A percentile compares a stretch with the other conserved stretches of the same genome.
Evolutionary conservation across 2,329 filamentous ascomycete genomes (phyloP).

Genomic region (Chaetothyriales sp.): DNA sequence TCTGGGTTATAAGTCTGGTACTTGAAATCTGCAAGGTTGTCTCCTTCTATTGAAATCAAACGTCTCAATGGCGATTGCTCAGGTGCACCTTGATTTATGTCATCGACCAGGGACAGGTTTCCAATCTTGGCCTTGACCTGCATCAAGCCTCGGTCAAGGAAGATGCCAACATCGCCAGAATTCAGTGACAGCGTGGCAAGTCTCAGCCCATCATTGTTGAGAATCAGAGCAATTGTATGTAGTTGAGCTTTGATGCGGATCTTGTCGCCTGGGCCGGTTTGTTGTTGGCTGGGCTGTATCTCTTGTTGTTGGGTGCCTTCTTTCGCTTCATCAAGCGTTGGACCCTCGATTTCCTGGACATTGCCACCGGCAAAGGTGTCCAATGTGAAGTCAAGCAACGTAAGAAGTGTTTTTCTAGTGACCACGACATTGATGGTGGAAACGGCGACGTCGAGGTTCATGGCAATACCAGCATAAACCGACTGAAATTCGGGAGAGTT

Average conservation of each 20-base stretch:
- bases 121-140: conserved; percentile 73
- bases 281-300: conserved; percentile 11
- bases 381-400: conserved; percentile 82
- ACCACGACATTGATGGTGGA: conserved; percentile 95
- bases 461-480: conserved; percentile 83
- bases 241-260: conserved; percentile 88
- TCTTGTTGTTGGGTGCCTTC: conserved; percentile 27
- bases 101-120: conserved; percentile 76
- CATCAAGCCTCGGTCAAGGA: conserved; percentile 74
- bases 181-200: conserved; percentile 85
- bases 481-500: conserved; percentile 86
- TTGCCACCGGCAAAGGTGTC: conserved; percentile 64
- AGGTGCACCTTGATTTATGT: conserved; percentile 80
- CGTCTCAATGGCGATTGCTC: conserved; percentile 67
- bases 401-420: conserved; percentile 81
- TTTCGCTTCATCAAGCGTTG: conserved; percentile 23
- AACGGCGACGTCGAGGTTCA: conserved; percentile 75
- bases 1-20: conserved; percentile 86
- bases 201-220: conserved; percentile 95
- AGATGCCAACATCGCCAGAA: conserved; percentile 80
- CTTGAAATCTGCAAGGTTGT: conserved; percentile 89
- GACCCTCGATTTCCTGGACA: conserved; percentile 18
- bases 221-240: conserved; percentile 80
- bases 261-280: conserved; percentile 43
- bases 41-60: conserved; percentile 84